Evolutionary conservation across 495 filamentous ascomycete species (phyloP), one percentile per base, ranked within the genome.

Genomic region (Aspergillus cavernicola): DNA sequence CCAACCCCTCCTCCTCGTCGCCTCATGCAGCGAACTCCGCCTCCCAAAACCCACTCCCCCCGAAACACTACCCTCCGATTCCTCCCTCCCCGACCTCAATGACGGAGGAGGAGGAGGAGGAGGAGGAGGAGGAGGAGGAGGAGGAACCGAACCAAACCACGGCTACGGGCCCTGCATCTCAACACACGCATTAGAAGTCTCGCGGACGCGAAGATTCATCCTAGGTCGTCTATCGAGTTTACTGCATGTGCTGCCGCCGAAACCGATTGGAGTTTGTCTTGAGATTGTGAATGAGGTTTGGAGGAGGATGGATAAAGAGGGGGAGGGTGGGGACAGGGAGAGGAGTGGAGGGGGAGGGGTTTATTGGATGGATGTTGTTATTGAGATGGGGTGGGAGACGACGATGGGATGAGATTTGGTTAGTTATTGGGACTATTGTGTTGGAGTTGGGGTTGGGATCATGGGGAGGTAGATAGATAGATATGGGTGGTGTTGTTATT

Each of bases 281-380:
- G 60, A 65, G 35, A 52, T 81, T 1, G 75, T 82, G 0, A 58
- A 66, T 51, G 80, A 82, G 62, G 74, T 78, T 0, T 83, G 80
- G 80, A 61, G 57, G 23, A 59, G 75, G 20, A 69, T 76, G 64
- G 80, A 83, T 62, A 60, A n/a, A n/a, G n/a, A n/a, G n/a, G n/a
- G n/a, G n/a, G n/a, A n/a, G n/a, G n/a, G n/a, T n/a, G n/a, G n/a
- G n/a, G n/a, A n/a, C n/a, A n/a, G n/a, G n/a, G n/a, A n/a, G n/a
- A n/a, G n/a, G n/a, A n/a, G 58, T 2, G 75, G 70, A 0, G 64
- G 71, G 19, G 33, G 61, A 16, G 64, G 66, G 39, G 56, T 58
- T 19, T 75, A 74, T 59, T 83, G 80, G 80, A 73, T 83, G 55
- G 79, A 83, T 65, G 72, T 83, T 18, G 79, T 81, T 76, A 71